Evolutionary conservation across 2,329 filamentous ascomycete genomes (phyloP), one percentile per base, ranked within the genome.

Genomic region (Pestalotiopsis sp.): DNA sequence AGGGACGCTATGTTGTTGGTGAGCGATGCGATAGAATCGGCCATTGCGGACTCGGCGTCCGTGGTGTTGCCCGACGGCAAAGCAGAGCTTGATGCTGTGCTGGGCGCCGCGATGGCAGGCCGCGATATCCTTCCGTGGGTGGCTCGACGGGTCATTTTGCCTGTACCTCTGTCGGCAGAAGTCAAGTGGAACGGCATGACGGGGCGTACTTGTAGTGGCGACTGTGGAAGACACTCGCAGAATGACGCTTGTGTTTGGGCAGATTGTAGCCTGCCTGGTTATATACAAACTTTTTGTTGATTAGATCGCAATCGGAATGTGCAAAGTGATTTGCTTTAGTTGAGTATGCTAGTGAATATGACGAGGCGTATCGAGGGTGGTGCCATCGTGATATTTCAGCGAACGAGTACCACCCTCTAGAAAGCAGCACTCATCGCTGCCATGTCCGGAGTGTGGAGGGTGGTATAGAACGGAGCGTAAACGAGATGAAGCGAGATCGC

Each of bases 401-500:
- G 77, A 80, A 74, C 75, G 77, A 81, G 77, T 77, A 80, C 85
- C 84, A 87, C 85, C 85, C 84, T 86, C 83, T 86, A 88, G 72
- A 84, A 84, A 70, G 81, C 82, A 85, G 81, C 81, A 80, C 77
- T 78, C 79, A 80, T 78, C 67, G 80, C 75, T 72, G 76, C 79
- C 78, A 88, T 88, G 13, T 60, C 59, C 12, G 4, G 20, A 36
- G 14, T 41, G n/a, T 61, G 27, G 38, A 38, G 36, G 23, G 27
- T 60, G 36, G 27, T 23, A 4, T 13, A 36, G n/a, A 49, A 56
- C 23, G 27, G 25, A 23, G n/a, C 13, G 41, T 9, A 20, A 14
- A 27, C 13, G 27, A 36, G 20, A 14, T 57, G 11, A 23, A 9
- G 41, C 27, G 45, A 17, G 49, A n/a, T 11, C 27, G 27, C 27